Conservation (phyloP, 2,329 filamentous ascomycete species). For the Clonostachys rosea region DNA sequence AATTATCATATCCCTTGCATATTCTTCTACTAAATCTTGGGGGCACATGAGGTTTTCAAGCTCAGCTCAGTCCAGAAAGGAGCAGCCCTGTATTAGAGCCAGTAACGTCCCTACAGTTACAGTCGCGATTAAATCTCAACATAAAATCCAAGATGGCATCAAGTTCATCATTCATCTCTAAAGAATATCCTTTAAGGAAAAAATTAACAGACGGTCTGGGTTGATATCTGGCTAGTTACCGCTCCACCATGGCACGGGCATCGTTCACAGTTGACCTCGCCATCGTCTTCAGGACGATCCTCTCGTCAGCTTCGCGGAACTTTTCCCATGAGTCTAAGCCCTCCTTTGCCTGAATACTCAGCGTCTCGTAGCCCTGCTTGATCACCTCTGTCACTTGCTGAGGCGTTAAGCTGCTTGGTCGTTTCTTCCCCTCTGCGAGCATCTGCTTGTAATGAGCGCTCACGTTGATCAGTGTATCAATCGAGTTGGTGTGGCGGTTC, state of each 20-base stretch:
- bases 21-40: too few relatives aligned
- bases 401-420: constrained; percentile 69
- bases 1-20: too few relatives aligned
- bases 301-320: constrained; percentile 84
- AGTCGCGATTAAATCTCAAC: too few relatives aligned
- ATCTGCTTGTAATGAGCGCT: constrained; percentile 84
- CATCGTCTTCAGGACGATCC: constrained; percentile 80
- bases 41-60: too few relatives aligned
- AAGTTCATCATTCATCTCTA: too few relatives aligned
- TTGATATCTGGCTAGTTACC: constrained; percentile 5
- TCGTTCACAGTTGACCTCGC: constrained; percentile 70
- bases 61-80: too few relatives aligned
- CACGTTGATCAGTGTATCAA: constrained; percentile 79
- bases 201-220: too few relatives aligned
- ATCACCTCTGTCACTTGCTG: constrained; percentile 86
- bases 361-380: constrained; percentile 91
- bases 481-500: constrained; percentile 61
- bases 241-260: constrained; percentile 45
- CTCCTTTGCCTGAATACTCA: constrained; percentile 86
- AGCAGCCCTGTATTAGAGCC: too few relatives aligned
- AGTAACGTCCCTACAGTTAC: too few relatives aligned
- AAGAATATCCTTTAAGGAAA: too few relatives aligned
- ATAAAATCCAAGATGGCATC: too few relatives aligned
- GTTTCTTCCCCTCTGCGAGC: constrained; percentile 53
- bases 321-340: constrained; percentile 81